A percentile compares a stretch with the other conserved stretches of the same genome.
phyloP scores from a whole-genome alignment of 2,329 filamentous ascomycete genomes.

The Phyllosticta ampelicida region DNA sequence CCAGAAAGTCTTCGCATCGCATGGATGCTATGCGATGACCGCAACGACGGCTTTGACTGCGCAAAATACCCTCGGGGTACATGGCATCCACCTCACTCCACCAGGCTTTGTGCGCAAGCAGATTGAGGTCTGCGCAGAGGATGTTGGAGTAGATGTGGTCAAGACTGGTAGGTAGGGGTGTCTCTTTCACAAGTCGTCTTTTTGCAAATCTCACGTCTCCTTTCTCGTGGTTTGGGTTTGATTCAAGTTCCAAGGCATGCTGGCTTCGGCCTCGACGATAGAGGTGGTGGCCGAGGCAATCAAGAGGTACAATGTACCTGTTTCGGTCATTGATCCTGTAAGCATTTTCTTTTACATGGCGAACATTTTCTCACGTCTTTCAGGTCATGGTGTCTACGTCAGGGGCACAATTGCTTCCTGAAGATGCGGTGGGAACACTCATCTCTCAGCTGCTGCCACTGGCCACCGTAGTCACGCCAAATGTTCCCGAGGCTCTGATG shows the following conservation, averaged over 20 bases:
- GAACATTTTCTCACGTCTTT: background rate
- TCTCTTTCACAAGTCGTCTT: background rate
- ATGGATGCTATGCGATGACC: conserved; percentile 93
- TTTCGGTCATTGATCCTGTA: conserved; percentile 67
- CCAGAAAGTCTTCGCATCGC: conserved; percentile 84
- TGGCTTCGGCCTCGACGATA: conserved; percentile 62
- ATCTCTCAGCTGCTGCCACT: conserved; percentile 50
- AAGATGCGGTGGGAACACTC: conserved; percentile 52
- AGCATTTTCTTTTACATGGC: conserved; percentile 14
- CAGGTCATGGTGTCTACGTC: conserved; percentile 88
- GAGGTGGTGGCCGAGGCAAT: conserved; percentile 56
- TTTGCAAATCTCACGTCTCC: background rate
- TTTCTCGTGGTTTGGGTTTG: conserved; percentile 1
- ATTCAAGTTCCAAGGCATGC: conserved; percentile 53
- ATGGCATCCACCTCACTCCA: conserved; percentile 69
- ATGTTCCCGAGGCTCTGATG: conserved; percentile 62
- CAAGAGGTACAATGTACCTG: conserved; percentile 44
- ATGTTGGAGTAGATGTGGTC: conserved; percentile 80
- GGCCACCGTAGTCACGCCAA: conserved; percentile 63
- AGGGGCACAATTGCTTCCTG: conserved; percentile 58
- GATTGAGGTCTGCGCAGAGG: conserved; percentile 72
- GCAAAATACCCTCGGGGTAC: conserved; percentile 81
- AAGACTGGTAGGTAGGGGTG: conserved; percentile 60
- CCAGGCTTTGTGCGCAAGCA: conserved; percentile 71
- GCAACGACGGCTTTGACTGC: conserved; percentile 92